Percentiles rank a stretch among this genome's conserved stretches.
phyloP scores from a whole-genome alignment of 2,329 filamentous ascomycete species.

The Stagonosporopsis chrysanthemi region DNA sequence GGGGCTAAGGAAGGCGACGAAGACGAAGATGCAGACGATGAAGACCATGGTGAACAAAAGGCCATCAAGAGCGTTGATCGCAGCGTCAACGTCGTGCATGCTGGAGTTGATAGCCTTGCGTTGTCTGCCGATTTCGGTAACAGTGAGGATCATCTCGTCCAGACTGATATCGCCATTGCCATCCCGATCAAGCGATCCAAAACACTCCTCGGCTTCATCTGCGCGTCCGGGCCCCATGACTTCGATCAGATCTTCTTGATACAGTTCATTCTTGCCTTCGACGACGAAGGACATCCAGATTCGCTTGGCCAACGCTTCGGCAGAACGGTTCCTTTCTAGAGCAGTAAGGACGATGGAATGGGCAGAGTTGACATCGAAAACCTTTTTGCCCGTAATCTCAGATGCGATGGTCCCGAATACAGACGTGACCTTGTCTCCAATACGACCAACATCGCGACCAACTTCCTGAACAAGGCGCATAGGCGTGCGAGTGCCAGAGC shows the following conservation, averaged over 20 bases:
- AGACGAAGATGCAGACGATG: conserved; percentile 82
- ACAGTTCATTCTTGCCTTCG: conserved; percentile 83
- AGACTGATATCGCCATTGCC: conserved; percentile 92
- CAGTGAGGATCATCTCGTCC: conserved; percentile 91
- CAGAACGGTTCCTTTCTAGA: conserved; percentile 81
- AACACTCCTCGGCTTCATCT: conserved; percentile 84
- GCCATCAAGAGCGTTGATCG: conserved; percentile 87
- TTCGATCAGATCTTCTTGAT: conserved; percentile 81
- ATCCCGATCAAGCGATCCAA: conserved; percentile 81
- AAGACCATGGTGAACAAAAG: conserved; percentile 83
- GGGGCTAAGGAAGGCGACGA: conserved; percentile 88
- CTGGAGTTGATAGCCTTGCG: conserved; percentile 88
- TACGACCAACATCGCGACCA: conserved; percentile 72
- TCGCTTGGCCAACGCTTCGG: conserved; percentile 90
- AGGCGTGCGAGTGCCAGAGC: conserved; percentile 73
- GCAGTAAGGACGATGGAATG: conserved; percentile 91
- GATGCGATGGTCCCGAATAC: conserved; percentile 92
- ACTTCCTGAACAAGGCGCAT: conserved; percentile 75
- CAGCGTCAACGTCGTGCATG: conserved; percentile 97
- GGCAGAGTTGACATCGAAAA: conserved; percentile 90
- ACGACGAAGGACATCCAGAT: conserved; percentile 99
- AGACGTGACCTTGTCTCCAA: conserved; percentile 93
- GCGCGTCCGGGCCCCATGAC: conserved; percentile 80
- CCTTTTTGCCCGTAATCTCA: conserved; percentile 93
- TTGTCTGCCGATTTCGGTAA: conserved; percentile 83